Evolutionary conservation across 140 eudicot species (phyloP).

Genomic region (Oenanthe javanica): DNA sequence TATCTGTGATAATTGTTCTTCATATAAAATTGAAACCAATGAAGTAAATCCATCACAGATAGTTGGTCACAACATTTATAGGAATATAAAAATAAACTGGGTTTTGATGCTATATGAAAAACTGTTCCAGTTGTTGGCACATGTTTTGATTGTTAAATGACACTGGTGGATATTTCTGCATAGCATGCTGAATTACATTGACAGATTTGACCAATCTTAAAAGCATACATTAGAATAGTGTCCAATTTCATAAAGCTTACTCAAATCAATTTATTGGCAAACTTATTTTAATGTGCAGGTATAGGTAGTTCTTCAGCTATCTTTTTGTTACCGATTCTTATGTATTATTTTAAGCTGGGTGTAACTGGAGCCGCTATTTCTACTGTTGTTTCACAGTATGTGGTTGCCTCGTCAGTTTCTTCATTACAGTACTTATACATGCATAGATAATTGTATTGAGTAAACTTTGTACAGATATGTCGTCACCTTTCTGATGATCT

Average conservation of each 20-base stretch:
- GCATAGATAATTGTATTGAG: background rate
- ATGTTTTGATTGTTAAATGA: background rate
- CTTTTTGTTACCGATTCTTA: constrained; percentile 62
- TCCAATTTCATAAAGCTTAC: background rate
- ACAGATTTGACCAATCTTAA: background rate
- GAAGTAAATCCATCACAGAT: background rate
- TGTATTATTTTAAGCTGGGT: constrained; percentile 66
- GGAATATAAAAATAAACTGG: background rate
- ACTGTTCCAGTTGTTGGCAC: background rate
- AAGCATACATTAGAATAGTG: background rate
- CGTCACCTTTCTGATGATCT: constrained; percentile 62
- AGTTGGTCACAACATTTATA: background rate
- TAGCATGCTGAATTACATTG: background rate
- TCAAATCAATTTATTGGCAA: background rate
- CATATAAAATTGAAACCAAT: background rate
- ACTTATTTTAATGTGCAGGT: constrained; percentile 41
- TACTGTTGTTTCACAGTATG: constrained; percentile 85
- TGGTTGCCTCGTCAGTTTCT: constrained; percentile 8
- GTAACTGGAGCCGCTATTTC: constrained; percentile 91
- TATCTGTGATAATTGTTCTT: background rate
- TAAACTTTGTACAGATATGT: constrained; percentile 41
- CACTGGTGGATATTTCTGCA: background rate
- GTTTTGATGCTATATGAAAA: background rate
- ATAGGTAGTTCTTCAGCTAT: constrained; percentile 64
- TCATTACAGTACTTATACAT: background rate